phyloP scores from a whole-genome alignment of 1,139 yeast genomes.

The Lodderomyces pseudojiufengensis region DNA sequence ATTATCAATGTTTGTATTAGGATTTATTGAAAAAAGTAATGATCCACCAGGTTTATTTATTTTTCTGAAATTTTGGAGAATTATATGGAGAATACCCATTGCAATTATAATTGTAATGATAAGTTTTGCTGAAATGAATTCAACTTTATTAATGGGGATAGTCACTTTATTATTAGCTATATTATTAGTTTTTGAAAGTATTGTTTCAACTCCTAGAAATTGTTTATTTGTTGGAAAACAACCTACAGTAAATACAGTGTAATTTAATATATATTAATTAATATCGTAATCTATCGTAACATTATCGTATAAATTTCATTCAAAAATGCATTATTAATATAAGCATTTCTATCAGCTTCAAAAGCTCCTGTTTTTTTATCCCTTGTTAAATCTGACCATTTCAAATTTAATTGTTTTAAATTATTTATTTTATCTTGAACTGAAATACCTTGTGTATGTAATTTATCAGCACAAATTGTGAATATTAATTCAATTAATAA shows the following conservation, averaged over 20 bases:
- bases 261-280: no score
- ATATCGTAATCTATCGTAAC: neutral
- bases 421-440: neutral
- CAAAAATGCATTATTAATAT: slow-evolving; percentile 23
- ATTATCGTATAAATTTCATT: slow-evolving; percentile 14
- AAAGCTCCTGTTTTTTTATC: slow-evolving; percentile 10
- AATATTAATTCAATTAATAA: slow-evolving; percentile 7
- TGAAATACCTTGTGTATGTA: neutral
- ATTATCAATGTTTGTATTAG: slow-evolving; percentile 31
- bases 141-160: slow-evolving; percentile 45
- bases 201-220: slow-evolving; percentile 25
- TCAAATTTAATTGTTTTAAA: slow-evolving; percentile 5
- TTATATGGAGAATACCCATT: slow-evolving; percentile 37
- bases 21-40: slow-evolving; percentile 34
- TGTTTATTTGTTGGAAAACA: no score
- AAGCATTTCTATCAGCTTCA: slow-evolving; percentile 21
- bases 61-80: slow-evolving; percentile 35
- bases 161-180: slow-evolving; percentile 30
- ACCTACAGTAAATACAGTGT: no score
- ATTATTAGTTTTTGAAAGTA: slow-evolving; percentile 34
- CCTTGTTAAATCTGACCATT: slow-evolving; percentile 6
- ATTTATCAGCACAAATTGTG: slow-evolving; percentile 10
- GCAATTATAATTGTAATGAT: slow-evolving; percentile 40
- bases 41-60: slow-evolving; percentile 32
- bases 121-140: slow-evolving; percentile 42